Evolutionary conservation across 2,329 filamentous ascomycete genomes (phyloP).

Genomic region (Furcasterigmium sp.): DNA sequence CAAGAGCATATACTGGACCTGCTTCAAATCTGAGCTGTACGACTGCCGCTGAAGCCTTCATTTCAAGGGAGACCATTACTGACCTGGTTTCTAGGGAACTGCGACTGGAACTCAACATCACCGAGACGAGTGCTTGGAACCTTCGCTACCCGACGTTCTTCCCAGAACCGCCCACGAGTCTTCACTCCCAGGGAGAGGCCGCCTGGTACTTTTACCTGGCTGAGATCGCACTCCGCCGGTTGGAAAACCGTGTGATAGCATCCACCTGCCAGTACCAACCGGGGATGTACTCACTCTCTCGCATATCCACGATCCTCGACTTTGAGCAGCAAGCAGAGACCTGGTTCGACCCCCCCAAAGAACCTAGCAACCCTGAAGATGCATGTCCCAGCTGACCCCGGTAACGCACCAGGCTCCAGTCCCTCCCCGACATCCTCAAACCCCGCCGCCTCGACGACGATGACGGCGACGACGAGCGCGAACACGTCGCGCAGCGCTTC

Average conservation of each 20-base stretch:
- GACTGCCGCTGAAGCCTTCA: no score
- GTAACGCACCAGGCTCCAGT: background rate
- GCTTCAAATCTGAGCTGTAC: slow-evolving; percentile 18
- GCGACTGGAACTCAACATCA: slow-evolving; percentile 14
- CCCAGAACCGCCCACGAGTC: slow-evolving; percentile 13
- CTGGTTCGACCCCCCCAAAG: no score
- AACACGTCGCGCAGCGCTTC: slow-evolving; percentile 6
- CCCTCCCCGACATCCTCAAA: background rate
- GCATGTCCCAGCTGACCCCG: no score
- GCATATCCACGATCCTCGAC: background rate
- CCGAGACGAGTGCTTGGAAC: slow-evolving; percentile 14
- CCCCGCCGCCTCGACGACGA: slow-evolving; percentile 1
- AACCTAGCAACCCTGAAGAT: no score
- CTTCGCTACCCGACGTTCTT: slow-evolving; percentile 15
- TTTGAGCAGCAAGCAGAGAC: slow-evolving; percentile 8
- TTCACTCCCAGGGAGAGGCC: slow-evolving; percentile 6
- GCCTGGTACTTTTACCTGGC: slow-evolving; percentile 18
- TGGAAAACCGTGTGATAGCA: slow-evolving; percentile 2
- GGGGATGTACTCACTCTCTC: background rate
- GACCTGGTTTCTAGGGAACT: slow-evolving; percentile 10
- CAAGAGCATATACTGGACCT: slow-evolving; percentile 19
- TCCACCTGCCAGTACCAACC: slow-evolving; percentile 6
- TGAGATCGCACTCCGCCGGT: slow-evolving; percentile 13
- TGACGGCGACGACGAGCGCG: background rate
- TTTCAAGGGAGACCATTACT: background rate